Percentiles rank a stretch among this genome's conserved stretches.
Evolutionary conservation across 306 rosid genomes (phyloP).

Genomic region (Glycyrrhiza uralensis): DNA sequence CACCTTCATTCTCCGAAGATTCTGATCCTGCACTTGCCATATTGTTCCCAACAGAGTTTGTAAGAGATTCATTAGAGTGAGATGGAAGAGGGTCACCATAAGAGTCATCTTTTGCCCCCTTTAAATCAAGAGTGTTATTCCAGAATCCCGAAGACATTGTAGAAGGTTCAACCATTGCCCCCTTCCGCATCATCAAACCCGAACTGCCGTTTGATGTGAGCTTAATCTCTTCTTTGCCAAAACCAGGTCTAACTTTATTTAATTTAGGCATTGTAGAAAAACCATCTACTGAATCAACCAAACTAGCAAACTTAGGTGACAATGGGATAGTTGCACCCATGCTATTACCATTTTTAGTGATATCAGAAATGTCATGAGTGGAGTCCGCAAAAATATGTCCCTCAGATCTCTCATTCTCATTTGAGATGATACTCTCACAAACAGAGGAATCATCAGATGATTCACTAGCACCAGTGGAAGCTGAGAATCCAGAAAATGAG

Average conservation of each 20-base stretch:
- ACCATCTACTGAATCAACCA: constrained; percentile 51
- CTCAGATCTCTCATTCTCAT: constrained; percentile 53
- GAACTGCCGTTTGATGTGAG: constrained; percentile 29
- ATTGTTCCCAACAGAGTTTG: constrained; percentile 16
- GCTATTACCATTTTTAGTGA: constrained; percentile 22
- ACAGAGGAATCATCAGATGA: constrained; percentile 69
- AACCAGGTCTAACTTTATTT: constrained; percentile 33
- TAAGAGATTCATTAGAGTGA: constrained; percentile 32
- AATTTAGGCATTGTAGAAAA: constrained; percentile 34
- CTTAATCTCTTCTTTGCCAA: constrained; percentile 29
- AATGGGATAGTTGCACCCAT: constrained; percentile 36
- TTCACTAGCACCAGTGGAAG: constrained; percentile 41
- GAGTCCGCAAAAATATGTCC: constrained; percentile 42
- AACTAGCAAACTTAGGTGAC: constrained; percentile 78
- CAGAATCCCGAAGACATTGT: constrained; percentile 52
- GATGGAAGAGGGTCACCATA: constrained; percentile 16
- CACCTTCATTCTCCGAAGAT: constrained; percentile 31
- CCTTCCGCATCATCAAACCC: constrained; percentile 28
- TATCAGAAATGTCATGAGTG: constrained; percentile 32
- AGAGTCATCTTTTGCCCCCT: constrained; percentile 27
- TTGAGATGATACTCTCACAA: constrained; percentile 52
- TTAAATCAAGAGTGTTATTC: constrained; percentile 41
- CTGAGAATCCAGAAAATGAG: constrained; percentile 76
- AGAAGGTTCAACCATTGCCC: constrained; percentile 37
- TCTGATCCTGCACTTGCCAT: constrained; percentile 25